Percentiles rank a stretch among this genome's conserved stretches.
Conservation (phyloP, 768 basidiomycete genomes). For the Melanogaster broomeanus region DNA sequence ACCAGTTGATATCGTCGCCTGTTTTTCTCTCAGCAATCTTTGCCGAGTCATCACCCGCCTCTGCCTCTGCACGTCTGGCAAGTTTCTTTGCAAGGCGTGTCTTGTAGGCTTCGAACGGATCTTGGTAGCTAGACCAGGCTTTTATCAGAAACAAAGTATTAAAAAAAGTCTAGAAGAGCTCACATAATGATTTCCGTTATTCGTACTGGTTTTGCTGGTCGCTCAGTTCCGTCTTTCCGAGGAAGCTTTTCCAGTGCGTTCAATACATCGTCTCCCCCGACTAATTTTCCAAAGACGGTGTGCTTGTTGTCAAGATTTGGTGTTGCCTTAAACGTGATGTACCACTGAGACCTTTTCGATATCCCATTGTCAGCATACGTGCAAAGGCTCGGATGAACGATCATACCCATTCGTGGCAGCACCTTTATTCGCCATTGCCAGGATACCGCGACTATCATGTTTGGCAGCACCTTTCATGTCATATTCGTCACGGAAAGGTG, state of each 20-base stretch:
- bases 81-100: conserved; percentile 77
- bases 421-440: conserved; percentile 98
- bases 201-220: conserved; percentile 80
- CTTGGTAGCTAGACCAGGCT: conserved; percentile 65
- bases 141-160: conserved; percentile 5
- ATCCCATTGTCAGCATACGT: neutral
- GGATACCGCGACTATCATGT: conserved; percentile 78
- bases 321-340: conserved; percentile 82
- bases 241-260: conserved; percentile 82
- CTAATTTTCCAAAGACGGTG: conserved; percentile 95
- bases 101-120: conserved; percentile 95
- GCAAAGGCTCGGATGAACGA: neutral
- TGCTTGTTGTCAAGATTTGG: conserved; percentile 91
- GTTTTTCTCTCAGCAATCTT: conserved; percentile 50
- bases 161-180: conserved; percentile 27
- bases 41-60: conserved; percentile 32
- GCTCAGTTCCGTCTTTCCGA: conserved; percentile 81
- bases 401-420: conserved; percentile 81
- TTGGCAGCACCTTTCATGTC: conserved; percentile 86
- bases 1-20: conserved; percentile 81
- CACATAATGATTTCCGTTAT: conserved; percentile 89
- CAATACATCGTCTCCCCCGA: conserved; percentile 92
- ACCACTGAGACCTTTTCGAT: conserved; percentile 80
- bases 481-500: conserved; percentile 93
- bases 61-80: conserved; percentile 43